phyloP scores from a whole-genome alignment of 2,329 filamentous ascomycete genomes.

The Coleophoma cylindrospora region DNA sequence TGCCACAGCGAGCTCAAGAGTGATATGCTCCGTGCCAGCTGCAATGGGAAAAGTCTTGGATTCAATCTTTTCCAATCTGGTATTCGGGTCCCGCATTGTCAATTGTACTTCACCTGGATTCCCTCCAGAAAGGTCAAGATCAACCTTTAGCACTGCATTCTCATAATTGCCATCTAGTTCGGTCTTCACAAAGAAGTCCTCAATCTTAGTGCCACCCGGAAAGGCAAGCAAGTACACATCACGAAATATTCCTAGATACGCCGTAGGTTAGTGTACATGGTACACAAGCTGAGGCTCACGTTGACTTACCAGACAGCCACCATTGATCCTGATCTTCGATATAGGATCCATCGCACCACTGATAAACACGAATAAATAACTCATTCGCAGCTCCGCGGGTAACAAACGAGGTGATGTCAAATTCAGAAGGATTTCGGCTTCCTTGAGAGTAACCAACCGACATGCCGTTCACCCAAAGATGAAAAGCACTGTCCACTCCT shows the following conservation, averaged over 20 bases:
- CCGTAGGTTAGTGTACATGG: background rate
- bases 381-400: conserved; percentile 41
- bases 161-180: conserved; percentile 45
- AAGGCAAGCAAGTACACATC: conserved; percentile 60
- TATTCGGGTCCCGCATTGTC: conserved; percentile 6
- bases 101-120: conserved; percentile 1
- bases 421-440: conserved; percentile 63
- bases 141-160: conserved; percentile 39
- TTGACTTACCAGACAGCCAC: conserved; percentile 52
- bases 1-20: conserved; percentile 26
- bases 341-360: conserved; percentile 65
- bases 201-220: conserved; percentile 42
- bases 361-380: conserved; percentile 62
- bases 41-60: background rate
- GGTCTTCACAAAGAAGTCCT: conserved; percentile 53
- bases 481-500: conserved; percentile 67
- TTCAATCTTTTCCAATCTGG: background rate
- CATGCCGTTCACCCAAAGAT: conserved; percentile 62
- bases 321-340: conserved; percentile 66
- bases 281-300: too few species aligned
- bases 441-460: conserved; percentile 66
- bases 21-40: background rate
- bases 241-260: conserved; percentile 51
- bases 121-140: conserved; percentile 28
- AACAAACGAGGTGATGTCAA: conserved; percentile 55